Percentiles rank a stretch among this genome's conserved stretches.
Conservation (phyloP, 306 rosid species). For the Myrica gale region DNA sequence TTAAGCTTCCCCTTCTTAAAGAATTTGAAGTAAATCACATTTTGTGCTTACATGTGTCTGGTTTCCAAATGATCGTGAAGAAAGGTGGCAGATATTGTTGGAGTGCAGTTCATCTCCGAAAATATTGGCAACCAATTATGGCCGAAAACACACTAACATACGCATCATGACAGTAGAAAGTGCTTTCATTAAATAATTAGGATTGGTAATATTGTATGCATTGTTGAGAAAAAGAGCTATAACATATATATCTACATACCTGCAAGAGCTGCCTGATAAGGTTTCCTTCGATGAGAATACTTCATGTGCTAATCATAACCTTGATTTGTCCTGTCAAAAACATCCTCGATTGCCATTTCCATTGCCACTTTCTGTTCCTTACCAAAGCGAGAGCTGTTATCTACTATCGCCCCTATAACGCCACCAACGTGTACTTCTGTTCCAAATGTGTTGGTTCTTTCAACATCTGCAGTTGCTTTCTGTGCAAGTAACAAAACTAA, state of each 20-base stretch:
- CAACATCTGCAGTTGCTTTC: not conserved
- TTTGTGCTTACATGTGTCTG: too few species aligned
- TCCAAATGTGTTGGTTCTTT: not conserved
- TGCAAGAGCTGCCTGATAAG: slow-evolving; percentile 44
- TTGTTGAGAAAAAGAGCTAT: too few species aligned
- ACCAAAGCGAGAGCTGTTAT: slow-evolving; percentile 37
- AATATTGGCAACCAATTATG: too few species aligned
- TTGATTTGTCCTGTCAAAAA: slow-evolving; percentile 21
- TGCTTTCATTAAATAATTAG: not conserved
- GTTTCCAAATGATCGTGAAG: not conserved
- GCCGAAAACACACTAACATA: not conserved
- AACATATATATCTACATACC: slow-evolving; percentile 18
- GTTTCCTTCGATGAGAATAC: slow-evolving; percentile 31
- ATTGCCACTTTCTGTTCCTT: slow-evolving; percentile 52
- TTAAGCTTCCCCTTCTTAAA: too few species aligned
- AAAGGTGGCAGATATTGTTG: not conserved
- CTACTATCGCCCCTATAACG: slow-evolving; percentile 38
- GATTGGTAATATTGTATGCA: too few species aligned
- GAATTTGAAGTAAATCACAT: too few species aligned
- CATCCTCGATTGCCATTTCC: slow-evolving; percentile 43
- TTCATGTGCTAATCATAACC: slow-evolving; percentile 22
- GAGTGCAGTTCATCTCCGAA: not conserved
- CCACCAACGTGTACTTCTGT: not conserved
- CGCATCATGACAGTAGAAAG: not conserved
- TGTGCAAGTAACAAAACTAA: not conserved